Percentiles rank a stretch among this genome's conserved stretches.
Evolutionary conservation across 371 early-diverging fungal genomes (phyloP).

Genomic region (Mucor racemosus): DNA sequence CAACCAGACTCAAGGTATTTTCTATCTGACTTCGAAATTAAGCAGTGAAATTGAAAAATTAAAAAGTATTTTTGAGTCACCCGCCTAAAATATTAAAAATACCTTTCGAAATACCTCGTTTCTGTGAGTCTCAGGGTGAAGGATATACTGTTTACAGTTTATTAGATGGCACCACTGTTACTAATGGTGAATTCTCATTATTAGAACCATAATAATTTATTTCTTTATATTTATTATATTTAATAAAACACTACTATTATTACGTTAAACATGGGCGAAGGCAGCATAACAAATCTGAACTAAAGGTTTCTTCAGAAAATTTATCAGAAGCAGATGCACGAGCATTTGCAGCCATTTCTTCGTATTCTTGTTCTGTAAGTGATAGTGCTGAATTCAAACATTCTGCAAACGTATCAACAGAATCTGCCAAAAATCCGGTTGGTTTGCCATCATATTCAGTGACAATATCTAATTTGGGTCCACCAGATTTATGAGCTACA

Average conservation of each 20-base stretch:
- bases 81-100: no score
- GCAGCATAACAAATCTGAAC: constrained; percentile 42
- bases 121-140: no score
- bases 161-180: background rate
- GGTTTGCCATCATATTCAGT: constrained; percentile 51
- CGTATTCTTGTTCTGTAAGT: constrained; percentile 40
- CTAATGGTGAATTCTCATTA: background rate
- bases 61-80: no score
- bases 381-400: constrained; percentile 57
- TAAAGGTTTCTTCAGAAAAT: constrained; percentile 77
- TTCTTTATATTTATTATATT: no score
- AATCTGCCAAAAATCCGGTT: constrained; percentile 69
- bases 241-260: background rate
- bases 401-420: constrained; percentile 71
- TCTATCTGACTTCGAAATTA: no score
- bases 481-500: constrained; percentile 92
- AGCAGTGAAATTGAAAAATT: no score
- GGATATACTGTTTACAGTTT: background rate
- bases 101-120: no score
- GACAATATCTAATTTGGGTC: constrained; percentile 94
- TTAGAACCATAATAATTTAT: no score
- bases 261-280: constrained; percentile 41
- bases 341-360: constrained; percentile 63
- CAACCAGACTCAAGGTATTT: no score
- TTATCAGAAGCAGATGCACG: constrained; percentile 64